Percentiles rank a stretch among this genome's conserved stretches.
These are phyloP conservation scores for Penicillium olsonii DNA, from an alignment of 2,329 filamentous ascomycete species.

Conservation along the genomic window DNA sequence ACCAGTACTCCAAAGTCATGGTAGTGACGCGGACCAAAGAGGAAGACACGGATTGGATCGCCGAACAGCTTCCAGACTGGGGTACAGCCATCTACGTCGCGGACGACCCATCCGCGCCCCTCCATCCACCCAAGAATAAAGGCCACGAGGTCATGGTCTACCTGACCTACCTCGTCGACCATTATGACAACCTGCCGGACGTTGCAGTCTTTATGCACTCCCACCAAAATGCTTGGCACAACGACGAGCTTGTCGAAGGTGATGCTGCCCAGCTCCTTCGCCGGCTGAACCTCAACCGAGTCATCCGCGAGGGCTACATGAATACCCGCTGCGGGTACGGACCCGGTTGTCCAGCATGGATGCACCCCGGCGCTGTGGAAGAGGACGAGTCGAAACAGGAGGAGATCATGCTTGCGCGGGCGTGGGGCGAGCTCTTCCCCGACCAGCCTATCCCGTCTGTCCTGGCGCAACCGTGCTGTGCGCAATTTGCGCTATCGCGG, in stretches of 20 bases:
- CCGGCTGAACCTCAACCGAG: conserved; percentile 53
- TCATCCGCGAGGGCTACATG: conserved; percentile 58
- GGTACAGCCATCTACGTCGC: conserved; percentile 53
- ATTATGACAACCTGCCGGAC: conserved; percentile 61
- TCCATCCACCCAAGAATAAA: conserved; percentile 60
- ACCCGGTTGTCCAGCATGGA: conserved; percentile 61
- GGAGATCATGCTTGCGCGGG: conserved; percentile 47
- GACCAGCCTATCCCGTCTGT: conserved; percentile 47
- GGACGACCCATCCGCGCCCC: conserved; percentile 51
- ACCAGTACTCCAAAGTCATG: conserved; percentile 56
- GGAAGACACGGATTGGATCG: conserved; percentile 59
- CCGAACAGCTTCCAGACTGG: conserved; percentile 52
- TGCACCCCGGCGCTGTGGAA: conserved; percentile 49
- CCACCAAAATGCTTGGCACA: conserved; percentile 60
- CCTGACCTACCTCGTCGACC: conserved; percentile 63
- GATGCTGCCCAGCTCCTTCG: conserved; percentile 54
- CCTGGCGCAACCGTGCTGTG: conserved; percentile 64
- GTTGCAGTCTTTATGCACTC: conserved; percentile 63
- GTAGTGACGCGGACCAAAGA: conserved; percentile 56
- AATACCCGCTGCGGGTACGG: conserved; percentile 61
- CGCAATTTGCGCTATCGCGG: conserved; percentile 62
- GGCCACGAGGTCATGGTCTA: conserved; percentile 65
- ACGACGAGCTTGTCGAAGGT: conserved; percentile 55
- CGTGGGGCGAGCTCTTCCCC: conserved; percentile 52
- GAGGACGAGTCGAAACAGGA: conserved; percentile 49